Evolutionary conservation across 495 filamentous ascomycete genomes (phyloP), one percentile per base, ranked within the genome.

Genomic region (Trichoderma orchidacearum): DNA sequence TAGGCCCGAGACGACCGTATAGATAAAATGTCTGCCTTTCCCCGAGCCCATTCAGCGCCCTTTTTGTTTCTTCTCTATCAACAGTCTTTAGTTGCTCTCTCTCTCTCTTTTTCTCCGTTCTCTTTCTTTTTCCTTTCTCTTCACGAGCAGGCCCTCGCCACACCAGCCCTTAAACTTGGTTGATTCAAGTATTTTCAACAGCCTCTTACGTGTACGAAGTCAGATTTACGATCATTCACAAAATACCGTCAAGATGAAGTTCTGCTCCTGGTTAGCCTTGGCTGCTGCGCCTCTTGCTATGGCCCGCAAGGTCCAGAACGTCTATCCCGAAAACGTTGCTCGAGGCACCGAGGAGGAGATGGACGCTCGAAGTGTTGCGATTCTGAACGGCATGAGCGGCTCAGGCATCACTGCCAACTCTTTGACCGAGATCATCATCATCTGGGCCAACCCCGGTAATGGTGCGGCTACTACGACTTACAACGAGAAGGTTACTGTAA

Each of bases 131-230:
- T 70, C 62, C 60, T 65, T 72, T 72, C 66, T 12, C 30, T 63
- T 69, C 62, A 71, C 77, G 77, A 79, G 77, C 76, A 78, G 77
- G 76, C 71, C 67, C 77, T 79, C 77, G 75, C 72, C 56, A 62
- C 53, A 67, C 61, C 51, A 58, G 31, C 32, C 57, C 27, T 64
- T 61, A 62, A 55, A 53, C 53, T 55, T 55, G 53, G 53, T 55
- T 34, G 53, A 55, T 55, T 60, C 58, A 57, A 62, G 55, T 57
- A 35, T 57, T 41, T 38, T 54, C 58, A 56, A 53, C 35, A 58
- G 58, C 51, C 50, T 56, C 45, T 54, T 56, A 25, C 41, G 41
- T 25, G 41, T 48, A 48, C n/a, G 11, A 48, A 56, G 53, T 32
- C 32, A 61, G 60, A 64, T 62, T 63, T 59, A 21, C 53, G 29